These are phyloP conservation scores for Lotmaria passim DNA, from an alignment of 208 protist species.

Conservation along the genomic window DNA sequence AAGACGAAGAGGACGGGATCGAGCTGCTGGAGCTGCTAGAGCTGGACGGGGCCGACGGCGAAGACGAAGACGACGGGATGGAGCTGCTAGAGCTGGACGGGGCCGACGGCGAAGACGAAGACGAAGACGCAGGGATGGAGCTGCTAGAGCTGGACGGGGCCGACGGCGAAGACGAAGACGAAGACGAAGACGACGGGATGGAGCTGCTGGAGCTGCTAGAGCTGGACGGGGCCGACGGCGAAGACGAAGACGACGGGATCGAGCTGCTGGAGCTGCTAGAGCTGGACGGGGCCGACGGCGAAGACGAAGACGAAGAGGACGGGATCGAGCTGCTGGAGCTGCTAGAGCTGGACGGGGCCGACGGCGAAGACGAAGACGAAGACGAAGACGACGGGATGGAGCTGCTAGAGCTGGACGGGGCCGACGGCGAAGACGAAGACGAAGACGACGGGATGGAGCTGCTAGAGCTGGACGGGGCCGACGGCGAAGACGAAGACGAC, in stretches of 20 bases:
- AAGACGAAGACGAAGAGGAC: neutral
- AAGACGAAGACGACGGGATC: neutral
- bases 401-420: neutral
- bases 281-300: neutral
- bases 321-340: too few species aligned
- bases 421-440: neutral
- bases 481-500: neutral
- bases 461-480: neutral
- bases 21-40: neutral
- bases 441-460: neutral
- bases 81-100: slow-evolving; percentile 2
- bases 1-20: neutral
- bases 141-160: neutral
- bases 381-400: neutral
- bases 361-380: neutral
- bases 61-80: neutral
- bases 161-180: neutral
- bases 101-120: neutral
- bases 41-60: neutral
- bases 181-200: neutral
- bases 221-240: neutral
- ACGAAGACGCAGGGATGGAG: neutral
- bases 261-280: neutral
- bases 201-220: neutral
- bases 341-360: neutral